These are phyloP conservation scores for Corniculantispora saksenae DNA, from an alignment of 2,329 filamentous ascomycete species.

Conservation along the genomic window DNA sequence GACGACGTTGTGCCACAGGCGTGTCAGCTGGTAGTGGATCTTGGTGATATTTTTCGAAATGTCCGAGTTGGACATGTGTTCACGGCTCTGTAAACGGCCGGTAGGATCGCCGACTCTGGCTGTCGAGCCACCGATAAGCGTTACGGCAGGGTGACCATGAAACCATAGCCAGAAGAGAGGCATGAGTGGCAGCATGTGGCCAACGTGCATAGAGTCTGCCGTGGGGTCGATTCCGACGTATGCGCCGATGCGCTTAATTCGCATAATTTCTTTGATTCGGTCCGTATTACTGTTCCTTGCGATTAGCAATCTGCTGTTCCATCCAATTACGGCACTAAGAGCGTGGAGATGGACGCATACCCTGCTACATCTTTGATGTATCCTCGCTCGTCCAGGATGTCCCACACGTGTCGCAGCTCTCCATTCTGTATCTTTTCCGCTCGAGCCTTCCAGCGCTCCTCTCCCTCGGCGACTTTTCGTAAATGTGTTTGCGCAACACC, in stretches of 20 bases:
- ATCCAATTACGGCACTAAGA: conserved; percentile 25
- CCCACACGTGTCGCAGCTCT: conserved; percentile 56
- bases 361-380: conserved; percentile 74
- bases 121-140: conserved; percentile 72
- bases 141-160: conserved; percentile 68
- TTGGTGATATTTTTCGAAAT: conserved; percentile 65
- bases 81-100: conserved; percentile 64
- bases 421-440: conserved; percentile 52
- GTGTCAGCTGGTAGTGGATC: conserved; percentile 69
- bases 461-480: conserved; percentile 44
- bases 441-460: conserved; percentile 48
- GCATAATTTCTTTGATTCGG: conserved; percentile 64
- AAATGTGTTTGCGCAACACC: conserved; percentile 44
- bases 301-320: background rate
- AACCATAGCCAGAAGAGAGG: conserved; percentile 82
- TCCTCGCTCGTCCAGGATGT: conserved; percentile 69
- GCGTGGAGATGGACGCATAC: conserved; percentile 43
- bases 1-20: conserved; percentile 74
- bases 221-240: conserved; percentile 86
- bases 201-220: conserved; percentile 75
- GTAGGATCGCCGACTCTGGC: conserved; percentile 79
- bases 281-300: conserved; percentile 41
- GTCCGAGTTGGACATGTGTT: conserved; percentile 50
- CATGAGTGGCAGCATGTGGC: conserved; percentile 81
- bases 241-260: conserved; percentile 64